A percentile compares a stretch with the other conserved stretches of the same genome.
Evolutionary conservation across 768 basidiomycete genomes (phyloP).

Genomic region (Boletus subcaerulescens): DNA sequence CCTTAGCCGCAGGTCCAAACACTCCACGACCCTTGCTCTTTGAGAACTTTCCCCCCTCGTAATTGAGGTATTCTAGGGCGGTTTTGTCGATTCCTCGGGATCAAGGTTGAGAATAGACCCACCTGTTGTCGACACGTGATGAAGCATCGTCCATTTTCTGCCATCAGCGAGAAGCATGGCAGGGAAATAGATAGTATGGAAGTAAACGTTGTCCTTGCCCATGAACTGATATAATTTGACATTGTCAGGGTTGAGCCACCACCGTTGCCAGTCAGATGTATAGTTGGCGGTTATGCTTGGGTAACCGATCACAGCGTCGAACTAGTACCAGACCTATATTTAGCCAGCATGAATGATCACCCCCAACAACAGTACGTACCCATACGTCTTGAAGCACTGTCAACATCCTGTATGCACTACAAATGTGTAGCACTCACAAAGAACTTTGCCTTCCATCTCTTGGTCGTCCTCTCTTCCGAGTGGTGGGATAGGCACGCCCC

Average conservation of each 20-base stretch:
- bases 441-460: slow-evolving; percentile 91
- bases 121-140: slow-evolving; percentile 96
- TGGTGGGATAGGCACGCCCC: slow-evolving; percentile 93
- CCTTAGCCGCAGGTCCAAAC: slow-evolving; percentile 91
- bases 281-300: slow-evolving; percentile 96
- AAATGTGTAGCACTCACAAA: slow-evolving; percentile 62
- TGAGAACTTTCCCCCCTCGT: slow-evolving; percentile 98
- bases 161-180: slow-evolving; percentile 87
- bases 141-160: slow-evolving; percentile 88
- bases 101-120: slow-evolving; percentile 14
- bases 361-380: slow-evolving; percentile 49
- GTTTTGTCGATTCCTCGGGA: neutral
- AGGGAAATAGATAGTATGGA: slow-evolving; percentile 96
- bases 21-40: slow-evolving; percentile 97
- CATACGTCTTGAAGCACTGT: slow-evolving; percentile 69
- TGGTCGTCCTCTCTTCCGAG: slow-evolving; percentile 67
- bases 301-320: slow-evolving; percentile 96
- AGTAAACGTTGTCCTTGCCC: slow-evolving; percentile 99
- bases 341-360: neutral
- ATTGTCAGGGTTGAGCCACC: slow-evolving; percentile 93
- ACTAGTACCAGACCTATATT: slow-evolving; percentile 45
- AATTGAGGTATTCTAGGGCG: slow-evolving; percentile 86
- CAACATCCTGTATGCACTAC: slow-evolving; percentile 2
- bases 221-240: slow-evolving; percentile 97
- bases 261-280: slow-evolving; percentile 90